Percentiles rank a stretch among this genome's conserved stretches.
phyloP scores from a whole-genome alignment of 2,329 filamentous ascomycete genomes.

The Neofusicoccum umdonicola region DNA sequence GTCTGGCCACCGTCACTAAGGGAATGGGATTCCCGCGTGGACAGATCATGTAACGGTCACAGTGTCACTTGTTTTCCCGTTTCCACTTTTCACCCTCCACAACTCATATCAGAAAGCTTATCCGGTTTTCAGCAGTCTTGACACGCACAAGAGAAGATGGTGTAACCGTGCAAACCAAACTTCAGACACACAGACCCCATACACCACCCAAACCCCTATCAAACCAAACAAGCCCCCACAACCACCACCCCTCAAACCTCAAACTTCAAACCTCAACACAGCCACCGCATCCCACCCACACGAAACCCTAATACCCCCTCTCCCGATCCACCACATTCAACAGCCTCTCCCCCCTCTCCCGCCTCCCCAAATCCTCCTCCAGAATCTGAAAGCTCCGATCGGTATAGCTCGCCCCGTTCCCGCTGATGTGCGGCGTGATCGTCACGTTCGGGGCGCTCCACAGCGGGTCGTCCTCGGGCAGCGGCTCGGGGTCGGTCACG shows the following conservation, averaged over 20 bases:
- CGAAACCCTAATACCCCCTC: constrained; percentile 55
- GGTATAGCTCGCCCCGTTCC: constrained; percentile 53
- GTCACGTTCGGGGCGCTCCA: constrained; percentile 70
- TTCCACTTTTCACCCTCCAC: not conserved
- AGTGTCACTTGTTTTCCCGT: not conserved
- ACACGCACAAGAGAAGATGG: not conserved
- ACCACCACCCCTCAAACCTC: not conserved
- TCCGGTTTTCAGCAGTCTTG: not conserved
- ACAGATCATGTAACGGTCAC: not conserved
- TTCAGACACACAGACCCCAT: not conserved
- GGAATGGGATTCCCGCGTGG: not conserved
- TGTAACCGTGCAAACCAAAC: not conserved
- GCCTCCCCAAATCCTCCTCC: constrained; percentile 54
- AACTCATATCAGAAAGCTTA: not conserved
- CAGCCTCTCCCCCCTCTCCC: constrained; percentile 53
- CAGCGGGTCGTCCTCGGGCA: constrained; percentile 65
- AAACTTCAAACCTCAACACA: not conserved
- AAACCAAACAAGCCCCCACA: not conserved
- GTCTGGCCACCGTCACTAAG: not conserved
- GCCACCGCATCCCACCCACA: not conserved
- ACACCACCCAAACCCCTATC: not conserved
- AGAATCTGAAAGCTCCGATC: constrained; percentile 59
- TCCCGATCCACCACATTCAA: constrained; percentile 62
- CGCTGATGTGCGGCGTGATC: constrained; percentile 66
- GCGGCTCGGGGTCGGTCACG: constrained; percentile 76